phyloP scores from a whole-genome alignment of 495 filamentous ascomycete species.

The Hypoxylon lienhwacheense region DNA sequence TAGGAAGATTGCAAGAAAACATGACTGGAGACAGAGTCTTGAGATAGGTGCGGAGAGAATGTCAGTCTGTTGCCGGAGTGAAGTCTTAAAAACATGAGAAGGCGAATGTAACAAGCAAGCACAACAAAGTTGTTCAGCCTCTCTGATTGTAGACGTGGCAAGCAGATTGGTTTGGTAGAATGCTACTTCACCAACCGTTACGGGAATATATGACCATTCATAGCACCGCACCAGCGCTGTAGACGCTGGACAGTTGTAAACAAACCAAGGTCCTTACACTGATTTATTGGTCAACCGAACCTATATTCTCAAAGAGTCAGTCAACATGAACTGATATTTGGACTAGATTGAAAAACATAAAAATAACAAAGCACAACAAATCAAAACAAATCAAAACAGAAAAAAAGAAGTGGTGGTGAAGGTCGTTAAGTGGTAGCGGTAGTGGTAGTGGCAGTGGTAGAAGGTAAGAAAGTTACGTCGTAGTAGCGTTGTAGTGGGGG shows the following conservation, averaged over 20 bases:
- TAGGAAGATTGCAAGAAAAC: background rate
- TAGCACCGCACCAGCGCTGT: slow-evolving; percentile 13
- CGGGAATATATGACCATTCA: slow-evolving; percentile 32
- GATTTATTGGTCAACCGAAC: slow-evolving; percentile 29
- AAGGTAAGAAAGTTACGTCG: background rate
- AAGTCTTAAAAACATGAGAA: no score
- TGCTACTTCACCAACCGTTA: slow-evolving; percentile 22
- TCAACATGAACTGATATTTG: slow-evolving; percentile 37
- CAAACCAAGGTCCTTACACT: slow-evolving; percentile 22
- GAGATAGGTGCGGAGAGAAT: slow-evolving; percentile 2
- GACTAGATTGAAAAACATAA: slow-evolving; percentile 20
- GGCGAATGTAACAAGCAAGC: background rate
- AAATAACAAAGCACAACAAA: background rate
- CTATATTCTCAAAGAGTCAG: slow-evolving; percentile 7
- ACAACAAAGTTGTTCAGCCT: slow-evolving; percentile 30
- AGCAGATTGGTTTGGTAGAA: slow-evolving; percentile 24
- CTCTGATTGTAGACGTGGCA: slow-evolving; percentile 15
- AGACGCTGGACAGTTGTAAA: slow-evolving; percentile 35
- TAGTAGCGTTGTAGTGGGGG: slow-evolving; percentile 8
- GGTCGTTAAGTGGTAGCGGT: background rate
- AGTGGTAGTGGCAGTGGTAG: background rate
- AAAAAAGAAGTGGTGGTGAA: background rate
- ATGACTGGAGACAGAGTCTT: slow-evolving; percentile 4
- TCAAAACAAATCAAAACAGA: background rate
- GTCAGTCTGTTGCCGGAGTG: slow-evolving; percentile 25